Conservation (phyloP, 164 flowering plant genomes). For the Magnolia kwangsiensis region DNA sequence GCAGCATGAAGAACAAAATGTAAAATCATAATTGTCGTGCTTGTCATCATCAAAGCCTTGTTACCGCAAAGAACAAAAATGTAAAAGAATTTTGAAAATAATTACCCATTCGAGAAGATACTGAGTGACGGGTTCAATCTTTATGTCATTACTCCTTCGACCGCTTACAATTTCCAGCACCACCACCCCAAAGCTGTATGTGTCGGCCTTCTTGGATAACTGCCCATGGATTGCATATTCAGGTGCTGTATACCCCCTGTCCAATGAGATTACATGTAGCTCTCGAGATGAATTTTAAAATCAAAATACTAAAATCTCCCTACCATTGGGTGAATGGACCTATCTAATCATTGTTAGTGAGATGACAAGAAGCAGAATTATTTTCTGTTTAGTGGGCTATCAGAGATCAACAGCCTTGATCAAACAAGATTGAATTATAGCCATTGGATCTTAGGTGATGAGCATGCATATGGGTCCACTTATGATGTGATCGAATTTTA, state of each 20-base stretch:
- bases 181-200: conserved; percentile 55
- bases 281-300: neutral
- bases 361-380: too few relatives aligned
- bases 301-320: neutral
- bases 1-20: too few relatives aligned
- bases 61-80: neutral
- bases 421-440: too few relatives aligned
- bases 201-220: conserved; percentile 53
- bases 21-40: too few relatives aligned
- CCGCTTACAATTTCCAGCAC: conserved; percentile 59
- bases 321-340: too few relatives aligned
- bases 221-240: conserved; percentile 65
- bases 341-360: too few relatives aligned
- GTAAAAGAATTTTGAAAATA: neutral
- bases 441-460: too few relatives aligned
- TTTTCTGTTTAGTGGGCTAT: too few relatives aligned
- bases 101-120: conserved; percentile 54
- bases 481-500: too few relatives aligned
- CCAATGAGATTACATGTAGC: neutral
- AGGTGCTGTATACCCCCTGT: conserved; percentile 47
- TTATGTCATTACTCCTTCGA: conserved; percentile 32
- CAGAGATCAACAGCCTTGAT: too few relatives aligned
- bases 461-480: too few relatives aligned
- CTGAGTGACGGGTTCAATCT: conserved; percentile 22
- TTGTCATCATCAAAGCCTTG: too few relatives aligned